A percentile compares a stretch with the other conserved stretches of the same genome.
These are phyloP conservation scores for Annulohypoxylon maeteangense DNA, from an alignment of 495 filamentous ascomycete species.

Conservation along the genomic window DNA sequence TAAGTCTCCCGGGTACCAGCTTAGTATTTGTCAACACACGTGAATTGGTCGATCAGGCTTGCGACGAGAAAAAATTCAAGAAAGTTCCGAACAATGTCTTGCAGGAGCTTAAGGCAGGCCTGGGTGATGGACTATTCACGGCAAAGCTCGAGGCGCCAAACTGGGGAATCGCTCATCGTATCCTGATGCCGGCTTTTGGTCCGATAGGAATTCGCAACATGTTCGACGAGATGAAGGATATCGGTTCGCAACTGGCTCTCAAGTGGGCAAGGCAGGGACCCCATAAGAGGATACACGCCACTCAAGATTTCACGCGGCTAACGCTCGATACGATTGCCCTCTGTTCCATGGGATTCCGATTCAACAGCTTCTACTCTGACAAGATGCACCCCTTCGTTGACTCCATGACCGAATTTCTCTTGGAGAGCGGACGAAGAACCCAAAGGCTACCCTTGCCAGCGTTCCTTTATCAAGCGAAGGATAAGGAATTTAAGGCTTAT, in stretches of 20 bases:
- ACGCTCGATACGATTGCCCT: slow-evolving; percentile 75
- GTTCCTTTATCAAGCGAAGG: slow-evolving; percentile 57
- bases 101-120: slow-evolving; percentile 61
- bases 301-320: slow-evolving; percentile 73
- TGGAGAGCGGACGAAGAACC: slow-evolving; percentile 60
- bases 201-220: slow-evolving; percentile 68
- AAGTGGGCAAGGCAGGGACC: slow-evolving; percentile 74
- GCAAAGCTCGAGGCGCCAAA: slow-evolving; percentile 60
- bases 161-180: slow-evolving; percentile 72
- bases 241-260: slow-evolving; percentile 69
- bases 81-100: slow-evolving; percentile 33
- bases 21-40: slow-evolving; percentile 59
- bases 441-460: slow-evolving; percentile 59
- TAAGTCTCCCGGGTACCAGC: slow-evolving; percentile 33
- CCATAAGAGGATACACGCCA: slow-evolving; percentile 59
- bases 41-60: slow-evolving; percentile 68
- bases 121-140: slow-evolving; percentile 70
- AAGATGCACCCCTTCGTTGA: slow-evolving; percentile 68
- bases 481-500: slow-evolving; percentile 62
- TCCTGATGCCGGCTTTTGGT: slow-evolving; percentile 70
- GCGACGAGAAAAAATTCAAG: slow-evolving; percentile 60
- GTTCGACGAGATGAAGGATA: slow-evolving; percentile 77
- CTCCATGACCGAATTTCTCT: slow-evolving; percentile 65
- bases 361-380: slow-evolving; percentile 74
- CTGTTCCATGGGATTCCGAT: slow-evolving; percentile 73